Conservation (phyloP, 441 rosid species). For the Breynia disticha region DNA sequence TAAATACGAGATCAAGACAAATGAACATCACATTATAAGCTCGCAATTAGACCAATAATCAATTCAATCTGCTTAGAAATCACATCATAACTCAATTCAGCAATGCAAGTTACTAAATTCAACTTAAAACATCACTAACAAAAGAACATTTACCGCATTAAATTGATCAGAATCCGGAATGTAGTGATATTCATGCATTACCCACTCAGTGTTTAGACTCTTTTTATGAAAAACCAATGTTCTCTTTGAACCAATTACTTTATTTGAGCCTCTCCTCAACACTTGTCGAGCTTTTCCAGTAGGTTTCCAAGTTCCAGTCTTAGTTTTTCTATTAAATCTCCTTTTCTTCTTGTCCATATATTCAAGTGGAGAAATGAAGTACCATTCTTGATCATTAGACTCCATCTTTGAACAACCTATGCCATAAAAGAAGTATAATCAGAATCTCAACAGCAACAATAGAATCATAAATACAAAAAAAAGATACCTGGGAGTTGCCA, state of each 20-base stretch:
- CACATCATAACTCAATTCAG: no score
- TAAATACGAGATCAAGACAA: no score
- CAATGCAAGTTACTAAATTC: no score
- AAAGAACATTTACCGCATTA: not conserved
- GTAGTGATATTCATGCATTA: not conserved
- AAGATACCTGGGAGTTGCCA: not conserved
- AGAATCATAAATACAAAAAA: not conserved
- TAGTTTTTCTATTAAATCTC: not conserved
- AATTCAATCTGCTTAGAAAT: no score
- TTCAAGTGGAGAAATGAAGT: conserved; percentile 3
- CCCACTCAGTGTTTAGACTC: not conserved
- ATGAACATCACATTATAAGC: no score
- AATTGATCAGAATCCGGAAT: not conserved
- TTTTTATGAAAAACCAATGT: conserved; percentile 2
- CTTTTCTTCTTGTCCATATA: conserved; percentile 1
- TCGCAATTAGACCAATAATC: no score
- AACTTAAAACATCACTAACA: not conserved
- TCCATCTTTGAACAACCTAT: not conserved
- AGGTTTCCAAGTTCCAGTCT: conserved; percentile 3
- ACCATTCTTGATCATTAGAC: conserved; percentile 4
- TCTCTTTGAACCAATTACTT: conserved; percentile 1
- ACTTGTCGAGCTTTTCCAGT: conserved; percentile 1
- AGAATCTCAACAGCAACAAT: not conserved
- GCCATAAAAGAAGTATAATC: not conserved
- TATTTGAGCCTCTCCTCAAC: not conserved